Evolutionary conservation across 768 basidiomycete genomes (phyloP).

Genomic region (Russula griseocarnosa): DNA sequence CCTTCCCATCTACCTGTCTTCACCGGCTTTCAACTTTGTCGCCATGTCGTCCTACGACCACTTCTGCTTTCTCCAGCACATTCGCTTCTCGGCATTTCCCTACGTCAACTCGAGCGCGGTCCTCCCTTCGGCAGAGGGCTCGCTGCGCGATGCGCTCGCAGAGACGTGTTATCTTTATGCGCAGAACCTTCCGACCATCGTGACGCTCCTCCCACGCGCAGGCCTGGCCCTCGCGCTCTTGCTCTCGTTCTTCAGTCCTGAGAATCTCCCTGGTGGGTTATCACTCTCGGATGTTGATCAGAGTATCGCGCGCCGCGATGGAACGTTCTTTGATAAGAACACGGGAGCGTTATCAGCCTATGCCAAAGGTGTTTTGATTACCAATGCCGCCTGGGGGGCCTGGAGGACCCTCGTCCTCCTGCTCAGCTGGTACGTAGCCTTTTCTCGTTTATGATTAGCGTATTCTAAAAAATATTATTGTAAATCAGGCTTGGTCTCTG

Average conservation of each 20-base stretch:
- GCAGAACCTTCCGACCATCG: slow-evolving; percentile 79
- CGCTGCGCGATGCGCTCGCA: slow-evolving; percentile 56
- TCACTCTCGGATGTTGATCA: slow-evolving; percentile 42
- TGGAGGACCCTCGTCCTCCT: slow-evolving; percentile 70
- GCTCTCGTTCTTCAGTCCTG: slow-evolving; percentile 54
- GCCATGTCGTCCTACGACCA: slow-evolving; percentile 76
- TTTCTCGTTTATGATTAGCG: neutral
- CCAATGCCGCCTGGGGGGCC: slow-evolving; percentile 77
- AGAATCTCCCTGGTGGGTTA: slow-evolving; percentile 41
- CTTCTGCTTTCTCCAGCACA: slow-evolving; percentile 80
- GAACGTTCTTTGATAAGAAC: slow-evolving; percentile 63
- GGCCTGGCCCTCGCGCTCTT: slow-evolving; percentile 69
- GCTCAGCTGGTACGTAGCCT: slow-evolving; percentile 52
- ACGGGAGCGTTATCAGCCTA: slow-evolving; percentile 71
- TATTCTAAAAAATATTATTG: neutral
- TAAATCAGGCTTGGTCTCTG: slow-evolving; percentile 68
- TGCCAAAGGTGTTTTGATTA: slow-evolving; percentile 71
- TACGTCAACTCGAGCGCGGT: slow-evolving; percentile 43
- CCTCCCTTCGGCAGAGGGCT: slow-evolving; percentile 26
- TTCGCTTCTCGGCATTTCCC: slow-evolving; percentile 65
- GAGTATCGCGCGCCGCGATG: slow-evolving; percentile 54
- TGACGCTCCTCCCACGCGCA: slow-evolving; percentile 79
- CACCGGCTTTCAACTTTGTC: slow-evolving; percentile 69
- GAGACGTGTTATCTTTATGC: slow-evolving; percentile 82
- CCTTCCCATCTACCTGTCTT: slow-evolving; percentile 77